Conservation (phyloP, 1,139 yeast genomes). For the Hyphopichia fennica region DNA sequence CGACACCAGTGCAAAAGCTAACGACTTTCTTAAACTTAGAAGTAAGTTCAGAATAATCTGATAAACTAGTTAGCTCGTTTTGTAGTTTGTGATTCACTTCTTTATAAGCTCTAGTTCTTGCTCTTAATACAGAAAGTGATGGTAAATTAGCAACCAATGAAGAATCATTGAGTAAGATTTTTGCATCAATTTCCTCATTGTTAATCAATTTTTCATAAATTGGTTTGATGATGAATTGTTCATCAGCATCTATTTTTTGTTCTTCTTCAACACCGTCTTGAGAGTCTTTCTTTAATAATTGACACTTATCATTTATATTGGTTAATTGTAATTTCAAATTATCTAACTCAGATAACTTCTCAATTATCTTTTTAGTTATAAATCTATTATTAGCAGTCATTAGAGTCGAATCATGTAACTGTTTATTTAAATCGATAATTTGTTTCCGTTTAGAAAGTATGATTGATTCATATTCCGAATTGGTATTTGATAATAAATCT, state of each 20-base stretch:
- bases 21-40: constrained; percentile 86
- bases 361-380: constrained; percentile 37
- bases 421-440: constrained; percentile 36
- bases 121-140: constrained; percentile 63
- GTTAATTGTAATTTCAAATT: constrained; percentile 46
- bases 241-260: constrained; percentile 54
- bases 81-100: constrained; percentile 32
- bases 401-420: constrained; percentile 43
- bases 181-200: constrained; percentile 22
- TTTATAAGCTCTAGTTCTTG: constrained; percentile 78
- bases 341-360: constrained; percentile 39
- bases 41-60: constrained; percentile 64
- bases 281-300: constrained; percentile 24
- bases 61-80: constrained; percentile 53
- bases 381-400: constrained; percentile 47
- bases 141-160: constrained; percentile 45
- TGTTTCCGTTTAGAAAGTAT: constrained; percentile 39
- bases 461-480: constrained; percentile 39
- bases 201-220: constrained; percentile 51
- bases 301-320: constrained; percentile 40
- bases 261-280: constrained; percentile 12
- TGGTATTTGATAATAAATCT: constrained; percentile 39
- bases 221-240: constrained; percentile 69
- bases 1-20: constrained; percentile 87
- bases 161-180: constrained; percentile 25